Evolutionary conservation across 106 monocot species (phyloP), one percentile per base, ranked within the genome.

Genomic region (Hemerocallis citrina): DNA sequence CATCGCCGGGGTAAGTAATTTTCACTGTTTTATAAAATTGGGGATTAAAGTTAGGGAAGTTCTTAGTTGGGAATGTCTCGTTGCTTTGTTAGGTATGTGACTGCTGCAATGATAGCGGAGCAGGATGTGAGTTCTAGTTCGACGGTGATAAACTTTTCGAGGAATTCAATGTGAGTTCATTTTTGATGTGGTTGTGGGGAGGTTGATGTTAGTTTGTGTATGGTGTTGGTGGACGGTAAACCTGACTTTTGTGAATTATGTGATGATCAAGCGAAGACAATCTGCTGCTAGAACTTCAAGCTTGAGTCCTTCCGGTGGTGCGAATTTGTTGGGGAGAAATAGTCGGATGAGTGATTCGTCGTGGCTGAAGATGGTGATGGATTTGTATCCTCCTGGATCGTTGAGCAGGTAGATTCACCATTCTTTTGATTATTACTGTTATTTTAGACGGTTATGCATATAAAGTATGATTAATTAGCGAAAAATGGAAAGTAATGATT

Each of bases 221-320:
- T 43, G 38, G n/a, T n/a, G n/a, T n/a, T n/a, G n/a, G n/a, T n/a
- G n/a, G n/a, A n/a, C n/a, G n/a, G n/a, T 43, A 21, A 10, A 34
- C 32, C 62, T 68, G 55, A 68, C 60, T 69, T 76, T 33, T 52
- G 61, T 55, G 32, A 74, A 34, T 43, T 63, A 65, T 74, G 46
- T 72, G 56, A 75, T 72, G 85, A 76, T 93, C 85, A 93, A 93
- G 93, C 73, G 80, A 93, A 95, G 94, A 50, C 94, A 83, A 60
- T 71, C 77, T 55, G 75, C 73, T 83, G 77, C 89, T 79, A 79
- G 73, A 66, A 88, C 73, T 67, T 81, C 36, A 59, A 73, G 23
- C 69, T 52, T 66, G 30, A 33, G 60, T 60, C 59, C 67, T 76
- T 65, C 81, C 30, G 34, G 35, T 32, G 76, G 68, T 68, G n/a